These are phyloP conservation scores for Boletus sp. DNA, from an alignment of 1,284 basidiomycete genomes.

Conservation along the genomic window DNA sequence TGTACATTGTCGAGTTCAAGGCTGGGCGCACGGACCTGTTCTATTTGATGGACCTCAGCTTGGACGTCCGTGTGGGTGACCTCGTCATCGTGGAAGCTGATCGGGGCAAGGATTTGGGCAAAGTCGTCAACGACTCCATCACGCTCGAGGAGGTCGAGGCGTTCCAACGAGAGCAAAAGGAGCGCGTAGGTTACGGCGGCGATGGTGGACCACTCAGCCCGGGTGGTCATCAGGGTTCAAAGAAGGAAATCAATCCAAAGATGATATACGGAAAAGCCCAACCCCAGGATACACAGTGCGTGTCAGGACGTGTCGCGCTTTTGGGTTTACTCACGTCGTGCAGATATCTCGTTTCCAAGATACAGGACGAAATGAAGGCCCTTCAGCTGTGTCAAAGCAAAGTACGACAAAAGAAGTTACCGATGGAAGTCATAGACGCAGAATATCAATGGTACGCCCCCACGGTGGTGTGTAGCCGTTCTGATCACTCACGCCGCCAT, in stretches of 20 bases:
- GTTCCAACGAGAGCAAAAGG: constrained; percentile 60
- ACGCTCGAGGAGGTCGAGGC: constrained; percentile 89
- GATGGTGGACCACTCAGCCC: constrained; percentile 53
- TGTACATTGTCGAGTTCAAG: constrained; percentile 98
- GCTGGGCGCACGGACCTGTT: constrained; percentile 93
- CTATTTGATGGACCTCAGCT: constrained; percentile 71
- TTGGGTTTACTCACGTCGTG: constrained; percentile 4
- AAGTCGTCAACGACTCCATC: constrained; percentile 85
- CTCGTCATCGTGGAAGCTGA: constrained; percentile 97
- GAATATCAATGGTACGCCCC: constrained; percentile 90
- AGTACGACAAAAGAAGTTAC: constrained; percentile 86
- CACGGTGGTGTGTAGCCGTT: not conserved
- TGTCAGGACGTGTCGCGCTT: not conserved
- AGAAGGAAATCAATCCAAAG: constrained; percentile 95
- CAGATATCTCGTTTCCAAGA: constrained; percentile 74
- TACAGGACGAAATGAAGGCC: constrained; percentile 90
- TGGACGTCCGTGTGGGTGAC: constrained; percentile 77
- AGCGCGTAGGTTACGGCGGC: constrained; percentile 40
- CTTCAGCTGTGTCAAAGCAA: constrained; percentile 88
- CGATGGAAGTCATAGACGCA: constrained; percentile 97
- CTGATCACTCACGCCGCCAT: not conserved
- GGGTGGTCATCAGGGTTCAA: constrained; percentile 37
- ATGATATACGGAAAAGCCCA: constrained; percentile 94
- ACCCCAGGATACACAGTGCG: constrained; percentile 80
- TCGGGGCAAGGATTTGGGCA: constrained; percentile 89